Base-by-base conservation (phyloP, 148 eudicot species). In the Polygonum maritimum region DNA sequence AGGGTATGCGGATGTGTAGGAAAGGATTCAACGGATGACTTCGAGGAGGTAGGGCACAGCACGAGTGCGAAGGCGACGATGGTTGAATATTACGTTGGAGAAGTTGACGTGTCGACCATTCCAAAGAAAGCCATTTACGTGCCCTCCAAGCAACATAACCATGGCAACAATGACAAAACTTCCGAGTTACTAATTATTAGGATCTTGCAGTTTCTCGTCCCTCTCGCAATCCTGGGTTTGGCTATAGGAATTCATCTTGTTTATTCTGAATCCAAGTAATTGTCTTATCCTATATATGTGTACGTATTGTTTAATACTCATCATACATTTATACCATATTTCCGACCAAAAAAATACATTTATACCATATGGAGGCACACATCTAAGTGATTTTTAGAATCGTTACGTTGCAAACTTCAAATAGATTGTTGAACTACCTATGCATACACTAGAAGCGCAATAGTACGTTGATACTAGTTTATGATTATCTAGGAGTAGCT, bases 11-110 rank as follows among this genome's bases (percentile, higher is more conserved):
- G 41, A 14, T 74, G 13, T 74, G 14, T 71, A 85, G 89, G 87
- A 21, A 87, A 84, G 81, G 87, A 85, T 73, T 89, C 85, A 31
- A 89, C 85, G 40, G 84, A 84, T 40, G 89, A 89, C 41, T 89
- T 87, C 73, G 90, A 89, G 81, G 98, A 89, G 77, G 91, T 94
- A 12, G 98, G 98, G 48, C 98, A 94, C 82, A 94, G 98, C 79
- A 81, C 80, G 73, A 88, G 90, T 2, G 98, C 98, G 8, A 88
- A 85, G 79, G 89, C 97, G 31, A 91, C 84, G 90, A 79, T 94
- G 97, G 97, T 83, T 41, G 97, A 91, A 70, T 80, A 77, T 78
- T 87, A 83, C 16, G 86, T 94, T 3, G 98, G 98, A 2, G 86
- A 90, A 71, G 81, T 94, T 48, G 90, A 94, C 78, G 14, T 86